Evolutionary conservation across 176 grass and related monocot genomes (phyloP), one percentile per base, ranked within the genome.

Genomic region (Oryza glaberrima): DNA sequence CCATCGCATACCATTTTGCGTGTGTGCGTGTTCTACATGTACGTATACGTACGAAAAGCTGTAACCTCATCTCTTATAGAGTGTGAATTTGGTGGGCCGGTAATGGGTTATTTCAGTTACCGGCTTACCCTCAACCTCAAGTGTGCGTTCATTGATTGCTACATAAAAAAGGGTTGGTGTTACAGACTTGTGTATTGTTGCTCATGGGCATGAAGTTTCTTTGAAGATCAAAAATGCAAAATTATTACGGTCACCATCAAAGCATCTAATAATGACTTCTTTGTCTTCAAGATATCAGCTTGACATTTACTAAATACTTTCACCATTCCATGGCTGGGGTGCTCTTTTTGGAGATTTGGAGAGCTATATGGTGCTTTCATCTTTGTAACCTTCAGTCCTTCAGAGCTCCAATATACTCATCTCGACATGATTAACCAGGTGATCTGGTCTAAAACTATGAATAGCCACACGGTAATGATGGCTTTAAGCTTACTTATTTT

Each of bases 71-170:
- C 79, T 88, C 20, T 67, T 65, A 76, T 66, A 38, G n/a, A 32
- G 84, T 87, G 84, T 90, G 82, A 80, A 88, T 88, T 82, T 82
- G 67, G 90, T 90, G 65, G 82, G 86, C 19, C 88, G 88, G 90
- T 80, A 68, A 65, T 64, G 26, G 63, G 63, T 70, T 63, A 63
- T 94, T 89, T 89, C 61, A 36, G 67, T 81, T 47, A 72, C 14
- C 75, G n/a, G 52, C 64, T 80, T 56, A 76, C 14, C 75, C 45
- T 65, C 64, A 68, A 70, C 70, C 65, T 67, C 60, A 76, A 46
- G 34, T 83, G 74, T 78, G 68, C 81, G 69, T 77, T 65, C 48
- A 75, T 79, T 70, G 60, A 81, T 70, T 86, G 13, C 23, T 76
- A 66, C 73, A 6, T 38, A 63, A 71, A 67, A 71, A 86, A 75